Base-by-base conservation (phyloP, 495 filamentous ascomycete genomes). In the Echria macrotheca region DNA sequence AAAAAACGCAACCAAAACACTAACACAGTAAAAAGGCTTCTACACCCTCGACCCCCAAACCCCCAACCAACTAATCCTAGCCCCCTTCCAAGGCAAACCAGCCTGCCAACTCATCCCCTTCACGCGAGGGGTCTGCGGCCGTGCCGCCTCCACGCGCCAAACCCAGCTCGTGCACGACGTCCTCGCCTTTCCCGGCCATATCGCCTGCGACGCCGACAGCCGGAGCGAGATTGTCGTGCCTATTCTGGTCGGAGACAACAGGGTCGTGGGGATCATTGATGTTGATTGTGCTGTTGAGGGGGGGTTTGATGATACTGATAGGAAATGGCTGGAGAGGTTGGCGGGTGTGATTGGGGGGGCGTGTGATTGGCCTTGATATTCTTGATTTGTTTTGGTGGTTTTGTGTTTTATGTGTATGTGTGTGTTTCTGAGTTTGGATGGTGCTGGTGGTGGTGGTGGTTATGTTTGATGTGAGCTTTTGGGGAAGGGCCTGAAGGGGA, bases 211-310 rank as follows among this genome's bases (percentile, higher is more conserved):
- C 67, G 78, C 76, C 8, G 85, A 79, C 49, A 88, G 81, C 49
- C 80, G 74, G 63, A 94, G 89, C 66, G 91, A 96, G 74, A 88
- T 96, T 64, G 90, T 95, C 4, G 88, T 95, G 24, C 91, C 91
- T 10, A 81, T 96, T 57, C 49, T 86, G 18, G 69, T 74, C 15
- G n/a, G n/a, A n/a, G 60, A 53, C 14, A 56, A 57, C 75, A 65
- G 54, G 43, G 53, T 89, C n/a, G 84, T 93, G 18, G 90, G 80
- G 7, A 87, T 96, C 59, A 89, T 96, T 44, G 91, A 96, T 60
- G 69, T 95, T 17, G 90, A 96, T 62, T 96, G 89, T 62, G 75
- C 81, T 11, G 78, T 77, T 19, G 56, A 74, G 29, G 57, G 70
- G 11, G 87, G 88, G 1, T 96, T 96, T 59, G 86, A 93, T 59